phyloP scores from a whole-genome alignment of 495 filamentous ascomycete genomes.

The Xylaria longipes region DNA sequence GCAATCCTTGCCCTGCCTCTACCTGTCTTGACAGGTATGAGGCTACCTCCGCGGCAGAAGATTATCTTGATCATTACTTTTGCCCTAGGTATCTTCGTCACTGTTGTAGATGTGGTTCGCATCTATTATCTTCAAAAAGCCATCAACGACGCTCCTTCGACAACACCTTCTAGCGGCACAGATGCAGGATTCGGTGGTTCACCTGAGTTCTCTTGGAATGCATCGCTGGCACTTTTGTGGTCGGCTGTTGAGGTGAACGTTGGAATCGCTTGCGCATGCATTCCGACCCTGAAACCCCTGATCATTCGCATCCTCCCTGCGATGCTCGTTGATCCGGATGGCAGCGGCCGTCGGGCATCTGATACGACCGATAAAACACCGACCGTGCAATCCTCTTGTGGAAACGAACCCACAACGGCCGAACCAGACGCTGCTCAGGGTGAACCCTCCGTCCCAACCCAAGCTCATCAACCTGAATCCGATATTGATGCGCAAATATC shows the following conservation, averaged over 20 bases:
- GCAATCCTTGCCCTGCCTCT: constrained; percentile 85
- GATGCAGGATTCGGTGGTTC: constrained; percentile 44
- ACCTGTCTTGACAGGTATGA: constrained; percentile 85
- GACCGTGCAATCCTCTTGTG: constrained; percentile 30
- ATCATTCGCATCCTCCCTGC: constrained; percentile 76
- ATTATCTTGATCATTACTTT: constrained; percentile 83
- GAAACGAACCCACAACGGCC: constrained; percentile 19
- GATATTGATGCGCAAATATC: constrained; percentile 50
- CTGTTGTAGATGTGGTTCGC: constrained; percentile 84
- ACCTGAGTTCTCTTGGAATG: constrained; percentile 67
- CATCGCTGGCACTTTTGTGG: constrained; percentile 89
- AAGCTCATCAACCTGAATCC: constrained; percentile 24
- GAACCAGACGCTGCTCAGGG: constrained; percentile 18
- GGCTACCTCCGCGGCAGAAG: constrained; percentile 82
- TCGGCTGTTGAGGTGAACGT: constrained; percentile 89
- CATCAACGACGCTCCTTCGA: constrained; percentile 40
- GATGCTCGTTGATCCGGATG: constrained; percentile 62
- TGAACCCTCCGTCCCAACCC: constrained; percentile 34
- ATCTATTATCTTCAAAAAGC: constrained; percentile 90
- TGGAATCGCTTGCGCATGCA: constrained; percentile 85
- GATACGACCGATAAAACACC: constrained; percentile 25
- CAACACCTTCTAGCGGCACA: constrained; percentile 34
- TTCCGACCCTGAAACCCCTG: constrained; percentile 87
- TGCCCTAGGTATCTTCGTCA: constrained; percentile 81
- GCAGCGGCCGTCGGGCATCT: constrained; percentile 34